Percentiles rank a stretch among this genome's conserved stretches.
Conservation (phyloP, 176 grass and related monocot species). For the Triticum turgidum region DNA sequence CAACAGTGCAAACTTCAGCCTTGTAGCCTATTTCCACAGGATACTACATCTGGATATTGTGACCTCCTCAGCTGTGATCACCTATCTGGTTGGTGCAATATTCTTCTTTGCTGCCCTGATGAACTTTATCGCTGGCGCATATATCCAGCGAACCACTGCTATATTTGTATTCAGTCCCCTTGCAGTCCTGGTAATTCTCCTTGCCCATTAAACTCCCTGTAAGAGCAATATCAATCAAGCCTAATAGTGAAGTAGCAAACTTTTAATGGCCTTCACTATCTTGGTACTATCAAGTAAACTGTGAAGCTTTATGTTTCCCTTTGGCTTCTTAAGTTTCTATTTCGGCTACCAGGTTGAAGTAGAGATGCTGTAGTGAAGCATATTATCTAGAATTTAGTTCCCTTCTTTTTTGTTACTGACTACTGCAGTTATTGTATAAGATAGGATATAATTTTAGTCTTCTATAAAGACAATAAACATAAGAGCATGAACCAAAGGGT, state of each 20-base stretch:
- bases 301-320: neutral
- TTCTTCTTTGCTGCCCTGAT: slow-evolving; percentile 16
- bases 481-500: neutral
- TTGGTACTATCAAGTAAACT: neutral
- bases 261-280: neutral
- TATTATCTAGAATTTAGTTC: neutral
- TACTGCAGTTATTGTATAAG: neutral
- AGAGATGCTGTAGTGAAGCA: neutral
- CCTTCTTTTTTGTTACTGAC: neutral
- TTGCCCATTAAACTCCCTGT: neutral
- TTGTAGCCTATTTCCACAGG: slow-evolving; percentile 36
- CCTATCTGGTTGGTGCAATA: slow-evolving; percentile 23
- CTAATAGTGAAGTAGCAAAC: neutral
- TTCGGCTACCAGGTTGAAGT: neutral
- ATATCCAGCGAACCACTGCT: slow-evolving; percentile 28
- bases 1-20: slow-evolving; percentile 46
- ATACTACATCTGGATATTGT: slow-evolving; percentile 44
- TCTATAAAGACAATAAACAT: neutral
- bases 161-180: slow-evolving; percentile 27
- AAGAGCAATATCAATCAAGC: neutral
- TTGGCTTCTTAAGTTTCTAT: neutral
- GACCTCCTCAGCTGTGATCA: slow-evolving; percentile 36
- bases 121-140: slow-evolving; percentile 28
- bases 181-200: slow-evolving; percentile 27
- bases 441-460: neutral